phyloP scores from a whole-genome alignment of 305 asterid species.

The Vinca major region DNA sequence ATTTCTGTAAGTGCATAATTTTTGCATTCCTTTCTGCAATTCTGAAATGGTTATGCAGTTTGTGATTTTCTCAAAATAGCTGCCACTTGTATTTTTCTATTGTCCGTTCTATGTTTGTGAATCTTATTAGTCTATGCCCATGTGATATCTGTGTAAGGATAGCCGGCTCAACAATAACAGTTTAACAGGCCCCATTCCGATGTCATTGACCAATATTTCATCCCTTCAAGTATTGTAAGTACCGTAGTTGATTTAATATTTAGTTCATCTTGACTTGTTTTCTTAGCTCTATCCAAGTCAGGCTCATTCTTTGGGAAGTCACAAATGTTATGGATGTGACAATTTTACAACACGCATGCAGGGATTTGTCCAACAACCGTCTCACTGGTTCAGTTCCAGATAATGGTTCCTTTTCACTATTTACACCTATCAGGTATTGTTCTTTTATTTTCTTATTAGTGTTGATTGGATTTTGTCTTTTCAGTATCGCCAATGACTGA shows the following conservation, averaged over 20 bases:
- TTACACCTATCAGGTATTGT: slow-evolving; percentile 87
- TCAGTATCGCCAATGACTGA: slow-evolving; percentile 19
- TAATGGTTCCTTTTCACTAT: slow-evolving; percentile 88
- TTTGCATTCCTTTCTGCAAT: background rate
- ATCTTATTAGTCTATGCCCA: background rate
- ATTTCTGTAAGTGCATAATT: slow-evolving; percentile 56
- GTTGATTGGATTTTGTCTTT: slow-evolving; percentile 14
- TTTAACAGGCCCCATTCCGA: slow-evolving; percentile 34
- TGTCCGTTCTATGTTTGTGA: slow-evolving; percentile 4
- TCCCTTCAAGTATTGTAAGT: slow-evolving; percentile 51
- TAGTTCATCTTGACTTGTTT: slow-evolving; percentile 1
- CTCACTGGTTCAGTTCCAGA: slow-evolving; percentile 93
- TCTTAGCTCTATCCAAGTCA: slow-evolving; percentile 3
- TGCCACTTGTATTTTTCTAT: background rate
- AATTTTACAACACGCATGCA: slow-evolving; percentile 26
- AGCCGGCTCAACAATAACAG: slow-evolving; percentile 58
- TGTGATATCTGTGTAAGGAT: slow-evolving; percentile 27
- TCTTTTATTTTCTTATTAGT: slow-evolving; percentile 8
- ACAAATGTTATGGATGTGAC: slow-evolving; percentile 6
- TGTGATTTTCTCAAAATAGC: background rate
- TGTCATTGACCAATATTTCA: slow-evolving; percentile 43
- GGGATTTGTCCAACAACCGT: slow-evolving; percentile 88
- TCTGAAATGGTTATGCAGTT: too few species aligned
- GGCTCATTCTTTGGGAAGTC: background rate
- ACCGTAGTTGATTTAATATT: slow-evolving; percentile 14